These are phyloP conservation scores for Beauveria caledonica DNA, from an alignment of 2,329 filamentous ascomycete genomes.

Conservation along the genomic window DNA sequence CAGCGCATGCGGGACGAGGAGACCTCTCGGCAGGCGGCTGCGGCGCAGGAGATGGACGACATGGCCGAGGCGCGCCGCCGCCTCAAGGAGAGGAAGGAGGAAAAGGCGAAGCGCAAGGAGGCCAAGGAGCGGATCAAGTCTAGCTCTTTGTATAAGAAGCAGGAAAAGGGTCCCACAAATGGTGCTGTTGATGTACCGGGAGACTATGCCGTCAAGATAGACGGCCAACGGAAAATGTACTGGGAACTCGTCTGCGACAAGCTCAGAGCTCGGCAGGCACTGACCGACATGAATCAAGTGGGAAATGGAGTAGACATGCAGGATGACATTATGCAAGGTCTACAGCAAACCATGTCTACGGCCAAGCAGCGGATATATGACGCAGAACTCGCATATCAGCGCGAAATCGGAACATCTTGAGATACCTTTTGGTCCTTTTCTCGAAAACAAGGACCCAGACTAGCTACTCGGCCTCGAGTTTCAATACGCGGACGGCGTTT, in stretches of 20 bases:
- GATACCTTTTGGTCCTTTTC: constrained; percentile 4
- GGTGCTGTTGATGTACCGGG: constrained; percentile 29
- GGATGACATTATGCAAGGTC: constrained; percentile 16
- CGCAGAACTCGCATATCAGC: constrained; percentile 28
- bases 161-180: constrained; percentile 23
- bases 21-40: constrained; percentile 25
- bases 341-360: constrained; percentile 22
- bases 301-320: constrained; percentile 18
- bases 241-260: constrained; percentile 35
- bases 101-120: constrained; percentile 30
- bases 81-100: constrained; percentile 33
- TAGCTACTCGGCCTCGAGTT: constrained; percentile 19
- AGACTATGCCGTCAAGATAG: constrained; percentile 24
- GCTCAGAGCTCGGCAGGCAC: constrained; percentile 30
- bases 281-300: constrained; percentile 23
- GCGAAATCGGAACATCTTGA: constrained; percentile 18
- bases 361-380: constrained; percentile 29
- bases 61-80: constrained; percentile 28
- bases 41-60: constrained; percentile 31
- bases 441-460: not conserved
- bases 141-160: constrained; percentile 14
- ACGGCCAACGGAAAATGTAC: constrained; percentile 25
- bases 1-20: constrained; percentile 32
- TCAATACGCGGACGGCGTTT: constrained; percentile 49
- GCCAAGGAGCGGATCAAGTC: constrained; percentile 28